Percentiles rank a stretch among this genome's conserved stretches.
These are phyloP conservation scores for Aspergillus sp. DNA, from an alignment of 2,329 filamentous ascomycete species.

Conservation along the genomic window DNA sequence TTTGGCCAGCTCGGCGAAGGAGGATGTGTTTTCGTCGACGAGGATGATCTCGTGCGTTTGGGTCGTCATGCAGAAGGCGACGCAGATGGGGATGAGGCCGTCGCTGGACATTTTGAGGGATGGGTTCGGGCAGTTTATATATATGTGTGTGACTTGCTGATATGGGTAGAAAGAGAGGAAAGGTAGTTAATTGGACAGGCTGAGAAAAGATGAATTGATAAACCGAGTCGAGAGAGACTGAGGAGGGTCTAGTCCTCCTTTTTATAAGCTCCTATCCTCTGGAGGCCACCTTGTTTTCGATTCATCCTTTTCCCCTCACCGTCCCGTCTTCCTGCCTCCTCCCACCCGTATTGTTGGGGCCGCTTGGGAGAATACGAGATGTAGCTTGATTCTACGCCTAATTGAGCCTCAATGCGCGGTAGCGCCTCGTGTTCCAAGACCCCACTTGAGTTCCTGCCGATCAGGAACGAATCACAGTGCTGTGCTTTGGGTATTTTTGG, in stretches of 20 bases:
- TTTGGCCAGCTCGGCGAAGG: not conserved
- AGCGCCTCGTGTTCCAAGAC: not conserved
- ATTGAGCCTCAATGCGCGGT: not conserved
- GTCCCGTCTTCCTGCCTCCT: not conserved
- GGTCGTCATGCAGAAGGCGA: not conserved
- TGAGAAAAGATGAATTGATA: too few species aligned
- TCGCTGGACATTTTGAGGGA: not conserved
- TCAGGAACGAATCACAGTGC: not conserved
- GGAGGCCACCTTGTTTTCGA: not conserved
- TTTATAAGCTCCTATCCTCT: not conserved
- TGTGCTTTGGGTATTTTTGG: not conserved
- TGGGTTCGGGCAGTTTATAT: not conserved
- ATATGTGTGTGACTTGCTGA: not conserved
- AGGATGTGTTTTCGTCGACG: not conserved
- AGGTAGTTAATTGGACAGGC: too few species aligned
- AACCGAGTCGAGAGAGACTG: too few species aligned
- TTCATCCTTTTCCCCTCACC: not conserved
- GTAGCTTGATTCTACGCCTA: not conserved
- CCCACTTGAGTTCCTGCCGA: not conserved
- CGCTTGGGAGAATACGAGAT: not conserved
- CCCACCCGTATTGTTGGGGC: not conserved
- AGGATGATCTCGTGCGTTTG: not conserved
- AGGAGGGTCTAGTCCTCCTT: too few species aligned
- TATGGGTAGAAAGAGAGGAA: too few species aligned
- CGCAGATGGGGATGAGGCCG: not conserved